Conservation (phyloP, 2,329 filamentous ascomycete genomes). For the Tolypocladium ophioglossoides region DNA sequence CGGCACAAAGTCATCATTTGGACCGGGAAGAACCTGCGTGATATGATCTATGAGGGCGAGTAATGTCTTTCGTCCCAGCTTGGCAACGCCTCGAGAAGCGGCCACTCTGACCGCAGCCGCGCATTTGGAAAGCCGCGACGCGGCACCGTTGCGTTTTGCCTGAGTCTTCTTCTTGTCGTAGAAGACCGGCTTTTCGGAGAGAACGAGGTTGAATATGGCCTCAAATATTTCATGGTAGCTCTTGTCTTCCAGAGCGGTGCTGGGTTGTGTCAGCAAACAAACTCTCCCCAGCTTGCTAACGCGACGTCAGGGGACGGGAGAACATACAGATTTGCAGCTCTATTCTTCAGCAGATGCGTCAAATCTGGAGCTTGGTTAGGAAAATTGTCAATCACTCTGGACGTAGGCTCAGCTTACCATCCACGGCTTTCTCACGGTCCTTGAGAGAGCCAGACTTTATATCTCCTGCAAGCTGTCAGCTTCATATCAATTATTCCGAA, state of each 20-base stretch:
- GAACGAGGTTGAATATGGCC: slow-evolving; percentile 59
- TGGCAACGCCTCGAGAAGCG: slow-evolving; percentile 57
- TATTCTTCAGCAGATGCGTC: slow-evolving; percentile 26
- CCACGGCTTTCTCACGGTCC: slow-evolving; percentile 28
- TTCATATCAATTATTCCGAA: not conserved
- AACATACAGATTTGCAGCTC: slow-evolving; percentile 24
- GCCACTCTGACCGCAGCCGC: slow-evolving; percentile 62
- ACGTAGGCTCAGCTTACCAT: slow-evolving; percentile 19
- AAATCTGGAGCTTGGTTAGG: slow-evolving; percentile 18
- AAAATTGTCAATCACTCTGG: not conserved
- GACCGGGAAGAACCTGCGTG: slow-evolving; percentile 56
- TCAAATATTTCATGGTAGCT: slow-evolving; percentile 77
- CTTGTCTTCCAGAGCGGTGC: slow-evolving; percentile 53
- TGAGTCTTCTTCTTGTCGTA: slow-evolving; percentile 41
- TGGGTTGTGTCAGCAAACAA: slow-evolving; percentile 6
- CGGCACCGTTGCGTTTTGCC: slow-evolving; percentile 33
- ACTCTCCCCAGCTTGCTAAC: too few relatives aligned
- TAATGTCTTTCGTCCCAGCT: slow-evolving; percentile 67
- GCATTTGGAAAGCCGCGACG: slow-evolving; percentile 53
- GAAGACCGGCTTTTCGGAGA: slow-evolving; percentile 57
- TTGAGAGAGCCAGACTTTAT: slow-evolving; percentile 24
- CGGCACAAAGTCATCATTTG: slow-evolving; percentile 52
- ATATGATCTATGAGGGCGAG: slow-evolving; percentile 73
- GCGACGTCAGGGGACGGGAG: not conserved
- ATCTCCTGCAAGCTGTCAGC: slow-evolving; percentile 16